phyloP scores from a whole-genome alignment of 2,329 filamentous ascomycete species.

The Zelopaecilomyces penicillatus region DNA sequence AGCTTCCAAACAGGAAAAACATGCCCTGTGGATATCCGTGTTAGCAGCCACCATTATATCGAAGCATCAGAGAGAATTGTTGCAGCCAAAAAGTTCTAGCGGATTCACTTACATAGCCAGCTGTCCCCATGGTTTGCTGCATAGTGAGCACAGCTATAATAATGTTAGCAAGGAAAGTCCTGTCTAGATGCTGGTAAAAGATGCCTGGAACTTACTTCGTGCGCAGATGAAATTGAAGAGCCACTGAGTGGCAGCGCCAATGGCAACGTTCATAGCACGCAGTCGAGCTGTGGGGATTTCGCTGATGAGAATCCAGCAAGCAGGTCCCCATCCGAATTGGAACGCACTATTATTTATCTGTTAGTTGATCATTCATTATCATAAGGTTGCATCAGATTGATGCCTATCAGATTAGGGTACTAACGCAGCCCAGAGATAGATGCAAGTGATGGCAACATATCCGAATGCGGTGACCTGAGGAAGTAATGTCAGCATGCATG shows the following conservation, averaged over 20 bases:
- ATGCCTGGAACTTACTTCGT: constrained; percentile 29
- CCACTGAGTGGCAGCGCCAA: constrained; percentile 63
- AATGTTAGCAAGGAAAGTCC: background rate
- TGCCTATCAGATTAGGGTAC: constrained; percentile 15
- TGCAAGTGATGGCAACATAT: constrained; percentile 61
- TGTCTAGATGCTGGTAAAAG: background rate
- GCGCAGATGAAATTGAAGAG: constrained; percentile 68
- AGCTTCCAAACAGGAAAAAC: constrained; percentile 61
- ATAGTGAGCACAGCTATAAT: constrained; percentile 52
- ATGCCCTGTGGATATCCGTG: constrained; percentile 36
- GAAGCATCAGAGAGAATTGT: background rate
- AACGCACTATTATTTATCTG: constrained; percentile 38
- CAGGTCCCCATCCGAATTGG: constrained; percentile 63
- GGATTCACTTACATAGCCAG: constrained; percentile 29
- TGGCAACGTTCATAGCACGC: constrained; percentile 57
- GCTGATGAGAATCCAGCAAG: constrained; percentile 62
- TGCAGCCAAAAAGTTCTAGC: background rate
- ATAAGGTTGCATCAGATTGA: too few species aligned
- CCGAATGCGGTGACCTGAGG: constrained; percentile 51
- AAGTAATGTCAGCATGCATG: background rate
- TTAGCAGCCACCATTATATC: background rate
- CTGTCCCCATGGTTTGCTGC: constrained; percentile 44
- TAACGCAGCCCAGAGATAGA: constrained; percentile 59
- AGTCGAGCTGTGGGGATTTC: constrained; percentile 63
- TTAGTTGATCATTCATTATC: too few species aligned